A percentile compares a stretch with the other conserved stretches of the same genome.
phyloP scores from a whole-genome alignment of 2,329 filamentous ascomycete species.

The Ceratocystis destructans region DNA sequence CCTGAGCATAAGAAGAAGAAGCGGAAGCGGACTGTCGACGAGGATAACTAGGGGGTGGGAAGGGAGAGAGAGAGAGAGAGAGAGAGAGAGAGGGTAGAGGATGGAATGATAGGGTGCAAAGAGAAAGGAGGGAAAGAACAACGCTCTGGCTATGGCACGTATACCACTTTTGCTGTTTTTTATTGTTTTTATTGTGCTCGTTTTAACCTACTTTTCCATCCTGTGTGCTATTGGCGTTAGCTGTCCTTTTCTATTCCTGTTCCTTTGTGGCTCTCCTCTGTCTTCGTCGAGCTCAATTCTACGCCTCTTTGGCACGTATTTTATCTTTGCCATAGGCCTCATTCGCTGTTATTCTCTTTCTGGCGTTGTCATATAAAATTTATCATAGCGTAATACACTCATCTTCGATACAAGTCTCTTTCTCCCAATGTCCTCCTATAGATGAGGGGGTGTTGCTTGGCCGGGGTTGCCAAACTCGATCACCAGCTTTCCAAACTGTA shows the following conservation, averaged over 20 bases:
- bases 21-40: conserved; percentile 34
- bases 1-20: conserved; percentile 47
- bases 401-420: neutral
- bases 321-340: neutral
- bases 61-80: conserved; percentile 17
- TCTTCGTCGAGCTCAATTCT: neutral
- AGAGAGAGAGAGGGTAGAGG: neutral
- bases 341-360: neutral
- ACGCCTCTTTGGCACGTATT: neutral
- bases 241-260: neutral
- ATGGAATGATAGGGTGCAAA: conserved; percentile 11
- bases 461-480: conserved; percentile 46
- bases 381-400: conserved; percentile 6
- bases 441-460: conserved; percentile 20
- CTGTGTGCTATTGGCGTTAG: neutral
- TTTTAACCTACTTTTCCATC: neutral
- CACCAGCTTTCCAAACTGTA: conserved; percentile 87
- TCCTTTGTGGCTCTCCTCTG: neutral
- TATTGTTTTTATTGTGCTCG: conserved; percentile 9
- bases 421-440: neutral
- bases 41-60: conserved; percentile 20
- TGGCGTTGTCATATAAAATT: neutral
- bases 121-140: neutral
- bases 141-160: neutral
- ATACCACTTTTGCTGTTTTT: conserved; percentile 15